These are phyloP conservation scores for Nannizzia gypsea DNA, from an alignment of 2,329 filamentous ascomycete species.

Conservation along the genomic window DNA sequence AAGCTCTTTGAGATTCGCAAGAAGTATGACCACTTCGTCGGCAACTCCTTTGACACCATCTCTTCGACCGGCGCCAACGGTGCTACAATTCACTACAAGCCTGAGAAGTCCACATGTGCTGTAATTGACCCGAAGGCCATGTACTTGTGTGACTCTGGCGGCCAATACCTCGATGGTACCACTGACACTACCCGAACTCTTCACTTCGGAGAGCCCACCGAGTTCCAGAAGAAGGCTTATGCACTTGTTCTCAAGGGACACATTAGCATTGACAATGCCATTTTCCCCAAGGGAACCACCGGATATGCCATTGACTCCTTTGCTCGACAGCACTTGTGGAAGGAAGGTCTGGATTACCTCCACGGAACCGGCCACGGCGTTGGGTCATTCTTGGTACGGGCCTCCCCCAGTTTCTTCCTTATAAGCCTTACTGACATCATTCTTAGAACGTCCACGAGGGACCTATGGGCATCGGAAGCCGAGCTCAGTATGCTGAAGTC, in stretches of 20 bases:
- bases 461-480: slow-evolving; percentile 87
- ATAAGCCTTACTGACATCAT: slow-evolving; percentile 13
- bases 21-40: slow-evolving; percentile 64
- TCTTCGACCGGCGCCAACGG: slow-evolving; percentile 88
- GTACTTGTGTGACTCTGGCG: slow-evolving; percentile 93
- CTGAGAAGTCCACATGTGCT: slow-evolving; percentile 69
- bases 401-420: background rate
- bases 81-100: slow-evolving; percentile 91
- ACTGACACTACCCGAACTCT: slow-evolving; percentile 91
- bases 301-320: slow-evolving; percentile 83
- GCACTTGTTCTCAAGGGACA: slow-evolving; percentile 91
- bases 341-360: slow-evolving; percentile 82
- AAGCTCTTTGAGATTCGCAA: slow-evolving; percentile 59
- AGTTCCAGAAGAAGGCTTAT: slow-evolving; percentile 76
- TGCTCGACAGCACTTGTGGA: slow-evolving; percentile 87
- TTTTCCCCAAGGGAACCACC: slow-evolving; percentile 91
- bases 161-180: slow-evolving; percentile 90
- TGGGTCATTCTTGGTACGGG: slow-evolving; percentile 61
- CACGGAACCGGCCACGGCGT: slow-evolving; percentile 96
- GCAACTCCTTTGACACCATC: slow-evolving; percentile 89
- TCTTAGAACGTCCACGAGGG: slow-evolving; percentile 81
- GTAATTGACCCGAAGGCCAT: slow-evolving; percentile 72
- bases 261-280: slow-evolving; percentile 71
- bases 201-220: slow-evolving; percentile 76
- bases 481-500: slow-evolving; percentile 84